A percentile compares a stretch with the other conserved stretches of the same genome.
These are phyloP conservation scores for Dryas integrifolia DNA, from an alignment of 331 rosid species.

Conservation along the genomic window DNA sequence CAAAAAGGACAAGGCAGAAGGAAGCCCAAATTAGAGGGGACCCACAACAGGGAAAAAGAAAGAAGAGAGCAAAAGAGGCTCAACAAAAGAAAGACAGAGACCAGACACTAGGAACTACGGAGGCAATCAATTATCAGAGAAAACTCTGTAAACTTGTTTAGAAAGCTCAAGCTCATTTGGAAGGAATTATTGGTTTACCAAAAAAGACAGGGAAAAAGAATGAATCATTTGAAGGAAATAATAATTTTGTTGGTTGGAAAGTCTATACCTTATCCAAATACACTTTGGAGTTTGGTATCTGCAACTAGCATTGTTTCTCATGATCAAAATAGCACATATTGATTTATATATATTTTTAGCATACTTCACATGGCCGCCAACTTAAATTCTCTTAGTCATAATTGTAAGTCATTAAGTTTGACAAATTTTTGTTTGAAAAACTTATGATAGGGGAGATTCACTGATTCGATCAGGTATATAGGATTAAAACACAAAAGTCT, in stretches of 20 bases:
- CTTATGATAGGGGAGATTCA: not conserved
- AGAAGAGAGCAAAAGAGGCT: too few relatives aligned
- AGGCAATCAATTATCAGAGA: too few relatives aligned
- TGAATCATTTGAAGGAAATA: not conserved
- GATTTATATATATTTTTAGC: not conserved
- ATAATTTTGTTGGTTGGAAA: not conserved
- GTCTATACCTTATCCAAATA: not conserved
- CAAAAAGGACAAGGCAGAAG: too few relatives aligned
- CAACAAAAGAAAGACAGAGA: too few relatives aligned
- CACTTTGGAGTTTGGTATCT: not conserved
- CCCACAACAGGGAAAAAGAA: too few relatives aligned
- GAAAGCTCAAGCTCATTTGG: not conserved
- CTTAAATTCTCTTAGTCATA: not conserved
- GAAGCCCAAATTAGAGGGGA: too few relatives aligned
- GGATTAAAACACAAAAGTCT: not conserved
- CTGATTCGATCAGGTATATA: not conserved
- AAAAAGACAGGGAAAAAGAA: not conserved
- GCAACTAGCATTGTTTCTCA: not conserved
- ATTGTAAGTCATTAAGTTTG: not conserved
- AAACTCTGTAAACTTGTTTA: not conserved
- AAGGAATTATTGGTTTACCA: not conserved
- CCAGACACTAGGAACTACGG: too few relatives aligned
- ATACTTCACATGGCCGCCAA: not conserved
- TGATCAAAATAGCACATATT: not conserved
- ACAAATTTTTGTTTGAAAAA: not conserved